Conservation (phyloP, 805 yeast species). For the Candida easanensis region DNA sequence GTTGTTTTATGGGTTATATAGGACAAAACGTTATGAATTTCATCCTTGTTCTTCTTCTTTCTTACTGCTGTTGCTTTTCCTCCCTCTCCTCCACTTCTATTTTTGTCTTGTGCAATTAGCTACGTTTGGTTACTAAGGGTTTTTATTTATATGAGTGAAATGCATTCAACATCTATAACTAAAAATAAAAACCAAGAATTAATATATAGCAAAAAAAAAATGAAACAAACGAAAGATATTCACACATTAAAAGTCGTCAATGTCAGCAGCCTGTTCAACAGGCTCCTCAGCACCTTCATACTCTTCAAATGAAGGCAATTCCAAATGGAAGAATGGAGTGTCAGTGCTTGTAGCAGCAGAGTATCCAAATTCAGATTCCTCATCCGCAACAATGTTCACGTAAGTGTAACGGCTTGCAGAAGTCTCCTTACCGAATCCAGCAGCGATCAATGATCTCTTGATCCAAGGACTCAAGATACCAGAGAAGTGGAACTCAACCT, state of each 20-base stretch:
- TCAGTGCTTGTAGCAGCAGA: slow-evolving; percentile 59
- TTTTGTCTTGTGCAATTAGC: too few relatives aligned
- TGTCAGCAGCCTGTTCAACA: slow-evolving; percentile 2
- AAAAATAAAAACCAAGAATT: background rate
- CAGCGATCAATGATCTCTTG: slow-evolving; percentile 66
- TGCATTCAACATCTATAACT: background rate
- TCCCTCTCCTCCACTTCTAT: too few relatives aligned
- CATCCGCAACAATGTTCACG: slow-evolving; percentile 25
- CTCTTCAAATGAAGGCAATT: slow-evolving; percentile 50
- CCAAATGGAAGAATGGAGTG: slow-evolving; percentile 77
- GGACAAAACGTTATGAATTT: too few relatives aligned
- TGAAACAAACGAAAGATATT: slow-evolving; percentile 2
- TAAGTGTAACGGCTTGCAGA: slow-evolving; percentile 28
- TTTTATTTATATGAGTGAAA: too few relatives aligned
- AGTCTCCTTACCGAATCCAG: slow-evolving; percentile 67
- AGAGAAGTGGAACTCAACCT: slow-evolving; percentile 86
- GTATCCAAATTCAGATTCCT: slow-evolving; percentile 33
- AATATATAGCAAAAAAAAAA: background rate
- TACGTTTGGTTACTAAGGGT: too few relatives aligned
- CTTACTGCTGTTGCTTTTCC: too few relatives aligned
- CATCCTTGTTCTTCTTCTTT: too few relatives aligned
- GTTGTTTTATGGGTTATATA: too few relatives aligned
- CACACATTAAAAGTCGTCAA: background rate
- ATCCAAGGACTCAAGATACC: slow-evolving; percentile 88
- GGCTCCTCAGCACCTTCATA: slow-evolving; percentile 11